Base-by-base conservation (phyloP, 2,329 filamentous ascomycete species). In the Fusarium praegraminearum region DNA sequence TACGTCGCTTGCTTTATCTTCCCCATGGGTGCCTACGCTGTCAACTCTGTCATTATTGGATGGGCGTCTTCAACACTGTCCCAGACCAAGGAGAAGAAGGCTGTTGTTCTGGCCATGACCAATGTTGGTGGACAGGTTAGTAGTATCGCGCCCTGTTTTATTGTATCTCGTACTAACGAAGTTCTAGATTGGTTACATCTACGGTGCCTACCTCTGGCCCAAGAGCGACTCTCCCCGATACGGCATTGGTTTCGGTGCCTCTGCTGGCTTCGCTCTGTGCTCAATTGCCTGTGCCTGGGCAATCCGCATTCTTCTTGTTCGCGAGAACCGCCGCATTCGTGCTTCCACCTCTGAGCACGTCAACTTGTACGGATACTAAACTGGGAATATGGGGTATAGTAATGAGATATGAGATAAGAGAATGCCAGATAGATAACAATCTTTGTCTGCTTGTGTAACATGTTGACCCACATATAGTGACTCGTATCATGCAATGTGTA, bases 151-250 rank as follows among this genome's bases (percentile, higher is more conserved):
- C 9, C 1, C 3, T 2, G 0, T 4, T 7, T 28, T 3, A 1
- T 13, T 16, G 6, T 6, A 0, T 16, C 10, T 5, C 8, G n/a
- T 51, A 12, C 46, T 69, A 35, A 71, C 13, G 2, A 9, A 26
- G 1, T 0, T 1, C 30, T 18, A 73, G 68, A 81, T 83, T 16
- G 81, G 80, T 3, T 84, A 84, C 69, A 82, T 85, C 45, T 86
- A 84, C 70, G 83, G 83, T n/a, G 82, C 83, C 3, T 85, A 85
- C 64, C 75, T 86, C 5, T 85, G 83, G 82, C 83, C 82, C 7
- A 79, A 80, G 24, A 79, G 65, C 11, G 82, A 84, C 57, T 77
- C 74, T 36, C 84, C 84, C 0, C 76, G 82, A 24, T 86, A 84
- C 62, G 77, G 76, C 1, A 83, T 85, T 51, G 80, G 79, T 0